phyloP scores from a whole-genome alignment of 2,329 filamentous ascomycete genomes.

The Apiospora malaysiana region DNA sequence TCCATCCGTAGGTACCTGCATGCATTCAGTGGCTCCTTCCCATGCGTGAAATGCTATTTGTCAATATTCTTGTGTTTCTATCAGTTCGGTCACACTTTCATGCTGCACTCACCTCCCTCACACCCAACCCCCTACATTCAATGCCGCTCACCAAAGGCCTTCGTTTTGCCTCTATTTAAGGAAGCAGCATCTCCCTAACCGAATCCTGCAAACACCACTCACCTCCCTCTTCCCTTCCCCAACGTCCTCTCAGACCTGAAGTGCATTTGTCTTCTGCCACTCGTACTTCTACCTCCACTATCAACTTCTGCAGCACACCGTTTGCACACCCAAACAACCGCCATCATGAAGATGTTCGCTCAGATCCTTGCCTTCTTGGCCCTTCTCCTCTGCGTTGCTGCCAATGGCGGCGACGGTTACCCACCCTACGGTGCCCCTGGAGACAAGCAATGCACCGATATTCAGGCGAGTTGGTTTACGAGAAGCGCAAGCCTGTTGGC shows the following conservation, averaged over 20 bases:
- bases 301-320: not conserved
- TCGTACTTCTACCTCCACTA: not conserved
- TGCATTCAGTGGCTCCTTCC: not conserved
- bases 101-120: not conserved
- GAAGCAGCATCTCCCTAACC: not conserved
- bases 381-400: not conserved
- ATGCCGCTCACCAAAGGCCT: not conserved
- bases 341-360: not conserved
- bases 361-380: not conserved
- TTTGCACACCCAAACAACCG: not conserved
- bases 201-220: not conserved
- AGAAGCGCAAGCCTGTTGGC: not conserved
- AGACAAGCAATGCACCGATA: not conserved
- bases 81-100: not conserved
- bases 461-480: not conserved
- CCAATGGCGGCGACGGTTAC: not conserved
- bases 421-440: slow-evolving; percentile 2
- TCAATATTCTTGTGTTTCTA: not conserved
- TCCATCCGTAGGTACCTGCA: too few relatives aligned
- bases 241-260: not conserved
- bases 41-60: not conserved
- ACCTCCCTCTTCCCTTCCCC: too few relatives aligned
- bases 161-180: not conserved
- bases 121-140: not conserved
- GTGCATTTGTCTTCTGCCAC: not conserved